phyloP scores from a whole-genome alignment of 2,329 filamentous ascomycete species.

The Penicillium sp. region DNA sequence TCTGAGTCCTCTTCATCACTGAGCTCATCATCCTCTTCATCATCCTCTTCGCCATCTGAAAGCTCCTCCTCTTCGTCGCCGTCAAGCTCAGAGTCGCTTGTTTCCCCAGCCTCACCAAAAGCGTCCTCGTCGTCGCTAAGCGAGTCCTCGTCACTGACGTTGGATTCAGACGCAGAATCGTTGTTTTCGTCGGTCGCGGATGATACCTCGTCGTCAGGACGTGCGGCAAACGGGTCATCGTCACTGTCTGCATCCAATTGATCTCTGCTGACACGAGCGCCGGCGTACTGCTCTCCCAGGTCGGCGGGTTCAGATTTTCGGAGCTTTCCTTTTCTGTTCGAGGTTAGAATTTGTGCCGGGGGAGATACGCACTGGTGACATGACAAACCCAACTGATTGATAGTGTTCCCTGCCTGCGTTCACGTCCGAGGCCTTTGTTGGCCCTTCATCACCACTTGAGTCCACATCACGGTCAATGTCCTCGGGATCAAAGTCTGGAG shows the following conservation, averaged over 20 bases:
- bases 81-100: constrained; percentile 6
- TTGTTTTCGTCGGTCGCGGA: constrained; percentile 20
- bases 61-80: constrained; percentile 25
- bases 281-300: constrained; percentile 74
- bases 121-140: constrained; percentile 2
- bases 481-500: constrained; percentile 74
- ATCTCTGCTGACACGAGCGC: constrained; percentile 66
- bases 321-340: constrained; percentile 68
- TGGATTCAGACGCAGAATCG: constrained; percentile 1
- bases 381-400: constrained; percentile 60
- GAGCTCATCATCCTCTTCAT: neutral
- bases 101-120: constrained; percentile 3
- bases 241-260: constrained; percentile 56
- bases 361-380: constrained; percentile 1
- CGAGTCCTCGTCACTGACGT: neutral
- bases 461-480: constrained; percentile 52
- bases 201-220: constrained; percentile 29
- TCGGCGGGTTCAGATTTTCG: constrained; percentile 63
- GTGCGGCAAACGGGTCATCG: constrained; percentile 40
- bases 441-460: constrained; percentile 52
- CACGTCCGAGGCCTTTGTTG: constrained; percentile 42
- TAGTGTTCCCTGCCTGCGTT: constrained; percentile 79
- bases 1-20: neutral
- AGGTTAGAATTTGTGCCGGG: constrained; percentile 6
- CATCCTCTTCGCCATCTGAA: constrained; percentile 20